Conservation (phyloP, 73 alveolate genomes). For the Paramecium octaurelia region DNA sequence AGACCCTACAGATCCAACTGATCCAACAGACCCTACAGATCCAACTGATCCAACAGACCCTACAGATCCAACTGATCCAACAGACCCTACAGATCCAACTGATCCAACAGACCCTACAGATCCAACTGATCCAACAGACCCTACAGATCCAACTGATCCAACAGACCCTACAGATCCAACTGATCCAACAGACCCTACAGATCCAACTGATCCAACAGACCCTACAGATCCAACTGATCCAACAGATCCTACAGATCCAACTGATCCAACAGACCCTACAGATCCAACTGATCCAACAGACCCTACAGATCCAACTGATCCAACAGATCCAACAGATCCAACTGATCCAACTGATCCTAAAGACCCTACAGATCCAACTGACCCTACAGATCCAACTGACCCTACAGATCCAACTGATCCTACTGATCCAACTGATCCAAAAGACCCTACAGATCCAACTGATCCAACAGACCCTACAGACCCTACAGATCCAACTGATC, state of each 20-base stretch:
- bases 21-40: not conserved
- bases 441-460: not conserved
- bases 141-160: not conserved
- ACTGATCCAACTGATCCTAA: not conserved
- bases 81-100: not conserved
- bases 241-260: not conserved
- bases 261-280: not conserved
- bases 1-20: not conserved
- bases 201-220: not conserved
- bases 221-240: not conserved
- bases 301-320: not conserved
- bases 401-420: not conserved
- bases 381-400: not conserved
- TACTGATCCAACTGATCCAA: not conserved
- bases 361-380: not conserved
- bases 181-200: not conserved
- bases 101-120: not conserved
- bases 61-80: not conserved
- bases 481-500: not conserved
- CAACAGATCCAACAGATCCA: not conserved
- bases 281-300: not conserved
- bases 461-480: not conserved
- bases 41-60: not conserved
- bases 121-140: not conserved
- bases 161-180: not conserved